Conservation (phyloP, 1,139 yeast species). For the Candida tetrigidarum region DNA sequence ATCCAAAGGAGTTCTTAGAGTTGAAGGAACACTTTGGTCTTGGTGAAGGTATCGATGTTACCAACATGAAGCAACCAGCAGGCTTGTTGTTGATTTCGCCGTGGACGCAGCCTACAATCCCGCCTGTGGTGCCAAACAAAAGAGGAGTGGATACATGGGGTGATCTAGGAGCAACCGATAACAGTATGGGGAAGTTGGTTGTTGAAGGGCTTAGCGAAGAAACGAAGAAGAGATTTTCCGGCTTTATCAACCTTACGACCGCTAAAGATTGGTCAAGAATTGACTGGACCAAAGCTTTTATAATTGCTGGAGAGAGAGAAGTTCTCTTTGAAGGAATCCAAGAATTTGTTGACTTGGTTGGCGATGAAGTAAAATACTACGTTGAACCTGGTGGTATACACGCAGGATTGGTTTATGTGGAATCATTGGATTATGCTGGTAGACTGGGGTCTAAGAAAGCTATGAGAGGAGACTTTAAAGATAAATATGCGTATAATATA, state of each 20-base stretch:
- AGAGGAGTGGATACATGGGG: conserved; percentile 29
- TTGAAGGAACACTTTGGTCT: conserved; percentile 22
- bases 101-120: conserved; percentile 34
- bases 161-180: conserved; percentile 35
- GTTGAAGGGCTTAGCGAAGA: conserved; percentile 25
- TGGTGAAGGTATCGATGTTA: too few relatives aligned
- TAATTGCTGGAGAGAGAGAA: conserved; percentile 45
- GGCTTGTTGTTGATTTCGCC: conserved; percentile 44
- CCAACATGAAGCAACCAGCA: conserved; percentile 29
- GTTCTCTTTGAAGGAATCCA: conserved; percentile 35
- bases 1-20: conserved; percentile 32
- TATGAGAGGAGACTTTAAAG: conserved; percentile 28
- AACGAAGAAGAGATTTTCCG: conserved; percentile 16
- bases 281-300: conserved; percentile 29
- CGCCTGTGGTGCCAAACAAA: conserved; percentile 22
- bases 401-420: conserved; percentile 33
- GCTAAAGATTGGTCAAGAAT: conserved; percentile 36
- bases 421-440: conserved; percentile 34
- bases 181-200: conserved; percentile 34
- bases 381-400: conserved; percentile 39
- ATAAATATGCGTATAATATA: conserved; percentile 24
- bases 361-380: conserved; percentile 23
- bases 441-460: conserved; percentile 27
- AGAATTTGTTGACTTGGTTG: conserved; percentile 22
- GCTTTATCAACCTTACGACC: conserved; percentile 28